Evolutionary conservation across 352 stramenopile species (phyloP).

Genomic region (Phytophthora colocasiae): DNA sequence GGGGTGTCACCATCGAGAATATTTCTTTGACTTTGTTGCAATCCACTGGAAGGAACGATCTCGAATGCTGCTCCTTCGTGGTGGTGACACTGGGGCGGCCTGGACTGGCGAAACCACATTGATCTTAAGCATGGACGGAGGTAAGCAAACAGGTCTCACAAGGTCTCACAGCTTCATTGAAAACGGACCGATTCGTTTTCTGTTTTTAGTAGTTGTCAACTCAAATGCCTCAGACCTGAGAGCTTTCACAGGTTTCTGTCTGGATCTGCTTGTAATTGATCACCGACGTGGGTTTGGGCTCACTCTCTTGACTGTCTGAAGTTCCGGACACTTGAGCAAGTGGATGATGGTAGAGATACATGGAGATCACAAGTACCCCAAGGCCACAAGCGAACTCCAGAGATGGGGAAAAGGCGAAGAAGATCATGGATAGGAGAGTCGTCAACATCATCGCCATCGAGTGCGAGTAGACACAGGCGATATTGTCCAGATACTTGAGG

Average conservation of each 20-base stretch:
- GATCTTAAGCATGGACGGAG: too few relatives aligned
- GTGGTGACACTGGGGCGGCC: too few relatives aligned
- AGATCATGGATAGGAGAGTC: conserved; percentile 86
- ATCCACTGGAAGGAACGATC: too few relatives aligned
- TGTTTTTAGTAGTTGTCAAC: conserved; percentile 4
- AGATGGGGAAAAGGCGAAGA: conserved; percentile 83
- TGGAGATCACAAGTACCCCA: conserved; percentile 79
- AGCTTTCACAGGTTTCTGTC: not conserved
- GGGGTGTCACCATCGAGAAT: not conserved
- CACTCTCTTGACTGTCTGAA: not conserved
- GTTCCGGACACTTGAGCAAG: conserved; percentile 26
- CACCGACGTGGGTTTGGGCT: conserved; percentile 29
- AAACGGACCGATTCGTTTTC: too few relatives aligned
- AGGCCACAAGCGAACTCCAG: conserved; percentile 86
- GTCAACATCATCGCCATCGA: conserved; percentile 91
- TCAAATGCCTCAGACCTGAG: conserved; percentile 5
- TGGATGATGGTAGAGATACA: conserved; percentile 88
- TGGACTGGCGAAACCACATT: too few relatives aligned
- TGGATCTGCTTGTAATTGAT: conserved; percentile 1
- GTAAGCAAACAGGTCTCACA: too few relatives aligned
- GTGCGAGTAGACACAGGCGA: conserved; percentile 85
- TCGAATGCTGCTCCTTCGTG: too few relatives aligned
- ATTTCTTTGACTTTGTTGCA: too few relatives aligned
- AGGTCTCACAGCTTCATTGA: too few relatives aligned
- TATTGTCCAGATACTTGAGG: conserved; percentile 91